Percentiles rank a stretch among this genome's conserved stretches.
Conservation (phyloP, 2,329 filamentous ascomycete species). For the Nectriaceae sp. region DNA sequence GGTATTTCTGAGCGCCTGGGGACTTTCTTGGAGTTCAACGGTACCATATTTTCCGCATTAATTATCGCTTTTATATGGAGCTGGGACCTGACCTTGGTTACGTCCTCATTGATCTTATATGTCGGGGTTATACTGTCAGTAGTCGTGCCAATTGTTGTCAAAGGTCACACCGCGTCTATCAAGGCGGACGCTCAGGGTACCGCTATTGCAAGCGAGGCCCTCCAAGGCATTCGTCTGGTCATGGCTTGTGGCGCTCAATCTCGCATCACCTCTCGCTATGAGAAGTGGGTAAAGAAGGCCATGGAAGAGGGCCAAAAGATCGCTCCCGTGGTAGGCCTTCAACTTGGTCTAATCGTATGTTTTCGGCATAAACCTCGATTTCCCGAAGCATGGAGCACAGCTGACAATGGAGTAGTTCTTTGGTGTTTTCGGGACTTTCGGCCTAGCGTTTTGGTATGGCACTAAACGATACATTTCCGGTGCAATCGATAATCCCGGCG, state of each 20-base stretch:
- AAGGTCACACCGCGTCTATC: conserved; percentile 17
- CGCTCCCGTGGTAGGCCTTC: conserved; percentile 20
- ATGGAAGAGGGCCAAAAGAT: conserved; percentile 36
- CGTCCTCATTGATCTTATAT: conserved; percentile 48
- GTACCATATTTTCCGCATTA: conserved; percentile 46
- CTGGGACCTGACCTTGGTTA: conserved; percentile 54
- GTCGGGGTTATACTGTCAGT: conserved; percentile 34
- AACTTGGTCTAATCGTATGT: conserved; percentile 19
- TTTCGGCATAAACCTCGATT: neutral
- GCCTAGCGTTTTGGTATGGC: conserved; percentile 47
- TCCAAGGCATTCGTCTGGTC: conserved; percentile 44
- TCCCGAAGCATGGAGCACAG: fast-evolving
- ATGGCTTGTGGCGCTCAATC: conserved; percentile 46
- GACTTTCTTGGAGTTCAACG: conserved; percentile 44
- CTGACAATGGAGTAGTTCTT: conserved; percentile 28
- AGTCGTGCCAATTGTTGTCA: conserved; percentile 23
- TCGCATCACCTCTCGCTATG: conserved; percentile 38
- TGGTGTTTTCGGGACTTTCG: conserved; percentile 37
- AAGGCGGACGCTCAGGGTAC: conserved; percentile 37
- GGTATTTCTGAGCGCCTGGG: conserved; percentile 55
- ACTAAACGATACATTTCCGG: conserved; percentile 37
- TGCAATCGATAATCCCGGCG: conserved; percentile 36
- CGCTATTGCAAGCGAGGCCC: conserved; percentile 44
- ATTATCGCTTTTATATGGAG: conserved; percentile 54
- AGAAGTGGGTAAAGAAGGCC: conserved; percentile 39